A percentile compares a stretch with the other conserved stretches of the same genome.
phyloP scores from a whole-genome alignment of 1,284 basidiomycete species.

The Ganoderma lucidum region DNA sequence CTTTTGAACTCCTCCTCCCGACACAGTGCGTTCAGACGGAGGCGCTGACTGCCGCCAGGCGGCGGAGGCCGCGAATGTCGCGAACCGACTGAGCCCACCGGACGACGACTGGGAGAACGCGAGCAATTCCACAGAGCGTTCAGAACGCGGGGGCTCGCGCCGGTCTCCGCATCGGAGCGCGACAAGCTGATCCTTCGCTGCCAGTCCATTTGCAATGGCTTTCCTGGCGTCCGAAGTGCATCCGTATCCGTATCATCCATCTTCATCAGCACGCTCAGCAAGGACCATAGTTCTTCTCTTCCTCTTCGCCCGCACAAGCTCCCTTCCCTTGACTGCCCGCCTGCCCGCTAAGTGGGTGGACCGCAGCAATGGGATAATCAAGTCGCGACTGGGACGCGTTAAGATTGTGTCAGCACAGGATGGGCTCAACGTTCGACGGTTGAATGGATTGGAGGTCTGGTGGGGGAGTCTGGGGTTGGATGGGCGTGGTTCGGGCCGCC shows the following conservation, averaged over 20 bases:
- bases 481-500: neutral
- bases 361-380: neutral
- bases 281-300: conserved; percentile 7
- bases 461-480: neutral
- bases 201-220: conserved; percentile 12
- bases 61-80: conserved; percentile 40
- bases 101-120: conserved; percentile 43
- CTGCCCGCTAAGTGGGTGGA: conserved; percentile 3
- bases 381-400: neutral
- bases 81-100: conserved; percentile 39
- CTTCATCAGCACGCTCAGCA: conserved; percentile 11
- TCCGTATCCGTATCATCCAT: conserved; percentile 11
- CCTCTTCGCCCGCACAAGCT: conserved; percentile 21
- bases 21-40: conserved; percentile 79
- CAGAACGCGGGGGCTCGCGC: conserved; percentile 34
- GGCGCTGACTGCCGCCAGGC: conserved; percentile 72
- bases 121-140: conserved; percentile 40
- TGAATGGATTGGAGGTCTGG: neutral
- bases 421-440: neutral
- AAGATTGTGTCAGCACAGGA: conserved; percentile 2
- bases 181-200: conserved; percentile 23
- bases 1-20: conserved; percentile 17
- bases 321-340: conserved; percentile 6
- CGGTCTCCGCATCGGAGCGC: conserved; percentile 27
- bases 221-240: conserved; percentile 4